Evolutionary conservation across 441 rosid species (phyloP).

Genomic region (Melastoma candidum): DNA sequence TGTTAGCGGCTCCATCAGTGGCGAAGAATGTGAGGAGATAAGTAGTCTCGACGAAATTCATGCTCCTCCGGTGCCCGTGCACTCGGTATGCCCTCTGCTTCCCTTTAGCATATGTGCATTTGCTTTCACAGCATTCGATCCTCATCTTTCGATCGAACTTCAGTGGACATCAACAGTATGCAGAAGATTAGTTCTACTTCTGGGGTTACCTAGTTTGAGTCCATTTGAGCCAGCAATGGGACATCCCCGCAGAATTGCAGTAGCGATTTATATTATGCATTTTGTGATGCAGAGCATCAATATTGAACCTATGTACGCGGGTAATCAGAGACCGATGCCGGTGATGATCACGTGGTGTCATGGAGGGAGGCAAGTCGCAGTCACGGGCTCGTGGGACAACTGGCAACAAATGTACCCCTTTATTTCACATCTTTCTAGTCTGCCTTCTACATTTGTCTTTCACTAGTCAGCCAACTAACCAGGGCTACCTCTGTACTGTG

Average conservation of each 20-base stretch:
- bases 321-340: conserved; percentile 17
- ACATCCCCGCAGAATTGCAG: conserved; percentile 6
- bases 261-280: background rate
- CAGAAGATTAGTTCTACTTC: too few species aligned
- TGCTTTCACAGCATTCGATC: too few species aligned
- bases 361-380: conserved; percentile 46
- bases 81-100: too few species aligned
- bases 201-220: too few species aligned
- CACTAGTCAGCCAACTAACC: background rate
- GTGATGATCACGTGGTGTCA: conserved; percentile 46
- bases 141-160: too few species aligned
- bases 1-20: too few species aligned
- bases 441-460: conserved; percentile 5
- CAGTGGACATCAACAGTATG: too few species aligned
- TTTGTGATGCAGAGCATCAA: conserved; percentile 5
- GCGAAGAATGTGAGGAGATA: too few species aligned
- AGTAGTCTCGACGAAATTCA: too few species aligned
- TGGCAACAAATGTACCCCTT: conserved; percentile 32
- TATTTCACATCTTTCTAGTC: conserved; percentile 7
- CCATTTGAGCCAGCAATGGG: background rate
- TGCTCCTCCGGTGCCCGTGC: too few species aligned
- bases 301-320: conserved; percentile 13
- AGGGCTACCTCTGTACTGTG: background rate
- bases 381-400: conserved; percentile 57
- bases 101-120: too few species aligned